These are phyloP conservation scores for Scleromitrula shiraiana DNA, from an alignment of 2,329 filamentous ascomycete species.

Conservation along the genomic window DNA sequence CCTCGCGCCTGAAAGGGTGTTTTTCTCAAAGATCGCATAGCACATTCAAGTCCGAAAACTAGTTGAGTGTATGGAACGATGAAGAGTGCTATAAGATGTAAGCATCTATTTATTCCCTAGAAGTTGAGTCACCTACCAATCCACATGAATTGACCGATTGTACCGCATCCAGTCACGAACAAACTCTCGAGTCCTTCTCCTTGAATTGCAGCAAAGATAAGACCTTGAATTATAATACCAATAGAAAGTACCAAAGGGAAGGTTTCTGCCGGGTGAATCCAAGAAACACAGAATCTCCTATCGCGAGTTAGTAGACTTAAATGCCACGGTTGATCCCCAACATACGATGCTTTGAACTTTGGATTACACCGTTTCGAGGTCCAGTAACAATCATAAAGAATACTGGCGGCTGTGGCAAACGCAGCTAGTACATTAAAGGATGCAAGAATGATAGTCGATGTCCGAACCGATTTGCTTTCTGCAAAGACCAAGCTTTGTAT, in stretches of 20 bases:
- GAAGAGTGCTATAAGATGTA: constrained; percentile 49
- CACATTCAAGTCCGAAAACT: constrained; percentile 55
- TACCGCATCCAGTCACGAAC: constrained; percentile 43
- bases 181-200: constrained; percentile 45
- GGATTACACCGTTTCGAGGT: constrained; percentile 28
- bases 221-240: constrained; percentile 50
- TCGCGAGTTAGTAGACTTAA: constrained; percentile 15
- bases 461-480: constrained; percentile 46
- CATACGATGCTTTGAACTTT: constrained; percentile 35
- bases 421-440: constrained; percentile 53
- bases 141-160: constrained; percentile 50
- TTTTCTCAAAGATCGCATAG: constrained; percentile 45
- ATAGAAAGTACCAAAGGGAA: constrained; percentile 50
- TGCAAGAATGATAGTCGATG: constrained; percentile 53
- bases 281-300: constrained; percentile 29
- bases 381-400: constrained; percentile 43
- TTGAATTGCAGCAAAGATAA: constrained; percentile 49
- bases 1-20: constrained; percentile 50
- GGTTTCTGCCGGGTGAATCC: constrained; percentile 31
- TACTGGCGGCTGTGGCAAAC: constrained; percentile 46
- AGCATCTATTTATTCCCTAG: constrained; percentile 9
- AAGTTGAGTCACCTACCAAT: constrained; percentile 40
- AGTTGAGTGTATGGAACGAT: constrained; percentile 58
- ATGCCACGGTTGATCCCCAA: constrained; percentile 29
- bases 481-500: constrained; percentile 28